Evolutionary conservation across 2,329 filamentous ascomycete species (phyloP).

Genomic region (Annulohypoxylon truncatum): DNA sequence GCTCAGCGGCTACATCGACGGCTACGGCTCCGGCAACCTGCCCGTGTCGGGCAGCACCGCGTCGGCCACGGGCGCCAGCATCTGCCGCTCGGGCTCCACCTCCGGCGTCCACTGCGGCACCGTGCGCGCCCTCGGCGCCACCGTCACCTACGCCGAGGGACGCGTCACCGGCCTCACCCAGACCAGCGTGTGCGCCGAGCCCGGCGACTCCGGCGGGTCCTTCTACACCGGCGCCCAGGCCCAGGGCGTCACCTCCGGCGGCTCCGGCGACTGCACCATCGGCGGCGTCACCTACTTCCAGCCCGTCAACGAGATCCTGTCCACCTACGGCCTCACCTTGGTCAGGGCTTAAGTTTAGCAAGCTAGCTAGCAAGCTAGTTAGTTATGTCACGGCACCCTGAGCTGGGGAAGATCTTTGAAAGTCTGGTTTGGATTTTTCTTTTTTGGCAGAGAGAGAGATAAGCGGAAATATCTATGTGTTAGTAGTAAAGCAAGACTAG

Average conservation of each 20-base stretch:
- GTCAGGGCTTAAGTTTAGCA: constrained; percentile 45
- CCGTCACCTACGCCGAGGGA: constrained; percentile 55
- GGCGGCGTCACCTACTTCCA: constrained; percentile 57
- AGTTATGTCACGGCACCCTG: constrained; percentile 11
- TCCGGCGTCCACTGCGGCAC: constrained; percentile 55
- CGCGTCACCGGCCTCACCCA: constrained; percentile 55
- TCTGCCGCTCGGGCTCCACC: constrained; percentile 58
- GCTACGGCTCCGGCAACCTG: constrained; percentile 51
- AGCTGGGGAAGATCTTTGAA: constrained; percentile 29
- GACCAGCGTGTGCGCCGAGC: constrained; percentile 56
- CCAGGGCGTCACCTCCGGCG: constrained; percentile 57
- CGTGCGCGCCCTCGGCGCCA: constrained; percentile 51
- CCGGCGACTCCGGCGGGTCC: constrained; percentile 56
- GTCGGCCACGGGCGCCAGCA: constrained; percentile 50
- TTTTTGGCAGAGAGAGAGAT: too few relatives aligned
- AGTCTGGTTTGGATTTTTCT: constrained; percentile 28
- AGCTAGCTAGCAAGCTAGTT: too few relatives aligned
- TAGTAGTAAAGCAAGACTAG: too few relatives aligned
- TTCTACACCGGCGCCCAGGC: constrained; percentile 56
- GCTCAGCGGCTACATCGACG: constrained; percentile 50
- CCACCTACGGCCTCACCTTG: constrained; percentile 52
- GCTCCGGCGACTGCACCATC: constrained; percentile 53
- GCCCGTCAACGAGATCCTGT: constrained; percentile 56
- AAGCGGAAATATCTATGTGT: constrained; percentile 2
- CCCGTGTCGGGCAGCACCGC: constrained; percentile 54